phyloP scores from a whole-genome alignment of 345 rosid species.

The Cardamine resedifolia region DNA sequence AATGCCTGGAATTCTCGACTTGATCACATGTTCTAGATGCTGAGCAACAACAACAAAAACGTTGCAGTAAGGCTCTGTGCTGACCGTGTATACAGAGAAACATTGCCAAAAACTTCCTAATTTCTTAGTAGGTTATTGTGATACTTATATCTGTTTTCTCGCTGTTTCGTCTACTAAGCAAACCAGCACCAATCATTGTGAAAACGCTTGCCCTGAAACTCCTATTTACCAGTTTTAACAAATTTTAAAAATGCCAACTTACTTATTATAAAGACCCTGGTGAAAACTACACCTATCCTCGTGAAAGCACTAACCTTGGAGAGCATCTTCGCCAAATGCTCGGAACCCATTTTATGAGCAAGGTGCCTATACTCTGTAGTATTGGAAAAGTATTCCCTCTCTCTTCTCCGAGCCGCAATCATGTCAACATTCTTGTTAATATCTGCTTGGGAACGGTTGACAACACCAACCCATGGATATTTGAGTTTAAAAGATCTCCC shows the following conservation, averaged over 20 bases:
- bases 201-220: constrained; percentile 42
- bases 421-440: constrained; percentile 96
- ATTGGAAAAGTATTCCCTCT: constrained; percentile 86
- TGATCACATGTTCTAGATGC: constrained; percentile 99
- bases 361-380: constrained; percentile 96
- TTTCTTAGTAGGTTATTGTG: constrained; percentile 3
- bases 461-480: constrained; percentile 99
- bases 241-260: background rate
- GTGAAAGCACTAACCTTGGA: constrained; percentile 62
- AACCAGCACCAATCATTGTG: constrained; percentile 1
- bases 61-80: constrained; percentile 18
- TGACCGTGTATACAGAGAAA: constrained; percentile 3
- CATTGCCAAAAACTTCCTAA: constrained; percentile 12
- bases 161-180: background rate
- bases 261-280: background rate
- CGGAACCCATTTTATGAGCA: constrained; percentile 96
- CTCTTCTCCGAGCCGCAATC: constrained; percentile 97
- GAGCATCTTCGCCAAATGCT: constrained; percentile 91
- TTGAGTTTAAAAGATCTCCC: constrained; percentile 86
- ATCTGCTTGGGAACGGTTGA: constrained; percentile 98
- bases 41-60: constrained; percentile 39
- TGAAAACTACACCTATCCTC: constrained; percentile 7
- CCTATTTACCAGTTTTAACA: background rate
- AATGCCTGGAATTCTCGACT: constrained; percentile 91
- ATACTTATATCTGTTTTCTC: background rate